Conservation (phyloP, 2,329 filamentous ascomycete species). For the Penicillium digitatum region DNA sequence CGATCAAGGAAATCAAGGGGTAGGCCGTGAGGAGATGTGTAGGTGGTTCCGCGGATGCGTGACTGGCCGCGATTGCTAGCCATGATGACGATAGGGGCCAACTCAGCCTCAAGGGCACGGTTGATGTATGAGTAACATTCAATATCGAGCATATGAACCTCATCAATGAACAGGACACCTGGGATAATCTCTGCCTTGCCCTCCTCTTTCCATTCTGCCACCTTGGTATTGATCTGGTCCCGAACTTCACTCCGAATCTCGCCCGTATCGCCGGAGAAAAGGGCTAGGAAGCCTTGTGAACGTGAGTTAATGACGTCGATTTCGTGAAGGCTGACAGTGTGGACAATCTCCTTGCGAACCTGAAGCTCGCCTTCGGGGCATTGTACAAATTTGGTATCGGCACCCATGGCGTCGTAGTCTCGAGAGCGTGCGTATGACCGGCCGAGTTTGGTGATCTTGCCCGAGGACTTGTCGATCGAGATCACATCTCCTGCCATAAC, state of each 20-base stretch:
- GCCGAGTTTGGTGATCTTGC: conserved; percentile 95
- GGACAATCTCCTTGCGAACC: conserved; percentile 92
- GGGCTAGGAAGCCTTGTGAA: conserved; percentile 94
- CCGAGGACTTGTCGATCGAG: conserved; percentile 96
- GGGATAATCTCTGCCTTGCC: conserved; percentile 98
- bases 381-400: conserved; percentile 96
- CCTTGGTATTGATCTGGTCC: conserved; percentile 98
- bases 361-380: conserved; percentile 97
- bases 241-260: conserved; percentile 96
- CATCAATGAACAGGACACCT: conserved; percentile 95
- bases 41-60: conserved; percentile 87
- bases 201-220: conserved; percentile 98
- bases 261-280: conserved; percentile 96
- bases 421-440: conserved; percentile 90
- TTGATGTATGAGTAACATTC: conserved; percentile 99
- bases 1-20: conserved; percentile 95
- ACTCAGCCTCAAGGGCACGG: conserved; percentile 87
- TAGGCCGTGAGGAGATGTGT: conserved; percentile 86
- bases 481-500: conserved; percentile 98
- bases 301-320: conserved; percentile 99
- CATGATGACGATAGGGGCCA: conserved; percentile 98
- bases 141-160: conserved; percentile 99
- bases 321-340: conserved; percentile 95
- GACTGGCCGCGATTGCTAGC: conserved; percentile 92
- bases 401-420: conserved; percentile 98